A percentile compares a stretch with the other conserved stretches of the same genome.
These are phyloP conservation scores for Allium cepa DNA, from an alignment of 106 monocot species.

Conservation along the genomic window DNA sequence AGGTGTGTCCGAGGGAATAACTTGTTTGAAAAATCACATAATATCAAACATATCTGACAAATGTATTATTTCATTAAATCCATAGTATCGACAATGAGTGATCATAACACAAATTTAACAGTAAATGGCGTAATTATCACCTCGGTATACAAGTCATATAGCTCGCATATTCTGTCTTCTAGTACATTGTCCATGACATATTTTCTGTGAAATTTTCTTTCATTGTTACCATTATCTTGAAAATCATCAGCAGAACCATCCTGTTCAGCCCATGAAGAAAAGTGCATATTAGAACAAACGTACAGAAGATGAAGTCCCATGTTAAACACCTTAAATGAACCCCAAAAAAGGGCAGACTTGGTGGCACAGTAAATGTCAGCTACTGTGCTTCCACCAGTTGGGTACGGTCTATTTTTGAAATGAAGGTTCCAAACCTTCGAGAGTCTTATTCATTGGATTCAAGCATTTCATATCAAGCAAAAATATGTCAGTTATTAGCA, in stretches of 20 bases:
- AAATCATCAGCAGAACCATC: slow-evolving; percentile 81
- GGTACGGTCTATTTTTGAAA: no score
- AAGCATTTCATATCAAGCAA: background rate
- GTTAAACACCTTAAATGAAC: background rate
- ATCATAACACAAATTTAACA: background rate
- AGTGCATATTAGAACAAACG: background rate
- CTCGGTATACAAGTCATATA: slow-evolving; percentile 99
- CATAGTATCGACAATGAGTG: background rate
- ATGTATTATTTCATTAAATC: background rate
- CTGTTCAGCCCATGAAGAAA: slow-evolving; percentile 15
- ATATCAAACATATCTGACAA: background rate
- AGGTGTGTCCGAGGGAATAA: background rate
- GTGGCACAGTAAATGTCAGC: no score
- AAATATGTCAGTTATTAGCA: background rate
- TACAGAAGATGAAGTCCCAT: background rate
- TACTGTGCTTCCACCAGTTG: no score
- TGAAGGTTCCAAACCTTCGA: no score
- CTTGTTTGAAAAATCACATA: no score
- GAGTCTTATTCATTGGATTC: no score
- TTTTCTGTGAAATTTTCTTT: slow-evolving; percentile 44
- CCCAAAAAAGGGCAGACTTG: background rate
- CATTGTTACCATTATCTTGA: slow-evolving; percentile 40
- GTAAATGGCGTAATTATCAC: slow-evolving; percentile 20
- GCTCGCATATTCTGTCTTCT: slow-evolving; percentile 92
- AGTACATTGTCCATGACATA: slow-evolving; percentile 63